These are phyloP conservation scores for Amyloporia xantha DNA, from an alignment of 768 basidiomycete species.

Conservation along the genomic window DNA sequence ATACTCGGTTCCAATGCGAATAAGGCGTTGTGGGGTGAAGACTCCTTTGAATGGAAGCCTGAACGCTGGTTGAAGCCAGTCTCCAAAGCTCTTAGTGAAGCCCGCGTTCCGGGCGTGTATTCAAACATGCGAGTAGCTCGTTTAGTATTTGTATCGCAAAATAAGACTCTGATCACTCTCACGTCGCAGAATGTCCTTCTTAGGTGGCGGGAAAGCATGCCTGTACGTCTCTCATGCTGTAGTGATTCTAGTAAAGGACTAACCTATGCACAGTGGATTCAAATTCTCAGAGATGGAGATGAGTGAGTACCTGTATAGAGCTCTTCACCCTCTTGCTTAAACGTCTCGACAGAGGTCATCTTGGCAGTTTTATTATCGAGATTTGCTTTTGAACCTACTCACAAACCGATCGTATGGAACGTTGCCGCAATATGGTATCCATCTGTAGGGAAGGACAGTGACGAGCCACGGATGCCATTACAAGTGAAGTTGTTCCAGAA, in stretches of 20 bases:
- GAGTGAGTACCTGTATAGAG: conserved; percentile 1
- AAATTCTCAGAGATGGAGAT: conserved; percentile 6
- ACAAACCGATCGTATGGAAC: conserved; percentile 23
- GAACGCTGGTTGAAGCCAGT: conserved; percentile 30
- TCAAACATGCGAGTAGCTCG: conserved; percentile 1
- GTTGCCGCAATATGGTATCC: conserved; percentile 23
- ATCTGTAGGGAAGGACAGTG: conserved; percentile 9
- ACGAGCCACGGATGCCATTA: neutral
- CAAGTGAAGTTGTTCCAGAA: neutral
- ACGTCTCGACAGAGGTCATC: conserved; percentile 22
- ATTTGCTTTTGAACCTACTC: conserved; percentile 20
- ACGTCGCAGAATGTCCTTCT: conserved; percentile 21
- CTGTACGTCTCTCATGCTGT: conserved; percentile 11
- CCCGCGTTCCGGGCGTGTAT: conserved; percentile 4
- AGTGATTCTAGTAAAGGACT: too few relatives aligned
- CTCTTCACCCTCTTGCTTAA: neutral
- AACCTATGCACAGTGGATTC: neutral
- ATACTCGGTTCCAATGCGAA: conserved; percentile 33
- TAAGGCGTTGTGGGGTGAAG: conserved; percentile 34
- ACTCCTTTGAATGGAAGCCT: conserved; percentile 35
- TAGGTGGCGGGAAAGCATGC: conserved; percentile 18
- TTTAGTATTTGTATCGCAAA: too few relatives aligned
- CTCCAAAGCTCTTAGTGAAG: neutral
- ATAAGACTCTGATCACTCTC: too few relatives aligned
- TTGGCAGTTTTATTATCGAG: conserved; percentile 20